A percentile compares a stretch with the other conserved stretches of the same genome.
phyloP scores from a whole-genome alignment of 805 yeast genomes.

The Ogataea salicorniae region DNA sequence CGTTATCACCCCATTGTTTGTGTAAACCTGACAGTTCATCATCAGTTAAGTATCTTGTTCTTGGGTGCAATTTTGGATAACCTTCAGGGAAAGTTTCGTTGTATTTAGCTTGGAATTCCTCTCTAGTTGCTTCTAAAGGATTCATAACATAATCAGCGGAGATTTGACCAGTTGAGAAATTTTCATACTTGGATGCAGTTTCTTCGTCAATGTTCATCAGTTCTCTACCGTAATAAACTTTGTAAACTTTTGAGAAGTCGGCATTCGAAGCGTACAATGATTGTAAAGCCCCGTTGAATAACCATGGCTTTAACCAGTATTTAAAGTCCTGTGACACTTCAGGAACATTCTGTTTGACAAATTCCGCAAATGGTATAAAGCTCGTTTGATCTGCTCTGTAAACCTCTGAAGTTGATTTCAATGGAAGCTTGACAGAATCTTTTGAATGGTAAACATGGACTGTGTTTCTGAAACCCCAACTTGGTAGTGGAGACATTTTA shows the following conservation, averaged over 20 bases:
- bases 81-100: slow-evolving; percentile 42
- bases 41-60: slow-evolving; percentile 56
- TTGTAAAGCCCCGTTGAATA: slow-evolving; percentile 46
- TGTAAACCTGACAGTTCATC: slow-evolving; percentile 34
- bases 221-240: slow-evolving; percentile 42
- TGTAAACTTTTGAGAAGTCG: slow-evolving; percentile 37
- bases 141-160: slow-evolving; percentile 45
- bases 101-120: slow-evolving; percentile 28
- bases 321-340: slow-evolving; percentile 34
- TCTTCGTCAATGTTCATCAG: slow-evolving; percentile 32
- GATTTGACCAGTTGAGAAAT: slow-evolving; percentile 34
- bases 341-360: slow-evolving; percentile 36
- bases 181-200: slow-evolving; percentile 8
- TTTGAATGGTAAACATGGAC: slow-evolving; percentile 23
- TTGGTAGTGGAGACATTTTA: slow-evolving; percentile 15
- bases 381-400: slow-evolving; percentile 6
- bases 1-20: slow-evolving; percentile 29
- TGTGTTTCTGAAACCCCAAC: slow-evolving; percentile 31
- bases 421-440: slow-evolving; percentile 22
- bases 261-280: slow-evolving; percentile 43
- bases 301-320: slow-evolving; percentile 40
- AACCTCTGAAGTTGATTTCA: slow-evolving; percentile 7
- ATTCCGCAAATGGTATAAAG: slow-evolving; percentile 27
- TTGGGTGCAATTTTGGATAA: slow-evolving; percentile 60
- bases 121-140: slow-evolving; percentile 19